Base-by-base conservation (phyloP, 2,329 filamentous ascomycete genomes). In the Periconia macrospinosa region DNA sequence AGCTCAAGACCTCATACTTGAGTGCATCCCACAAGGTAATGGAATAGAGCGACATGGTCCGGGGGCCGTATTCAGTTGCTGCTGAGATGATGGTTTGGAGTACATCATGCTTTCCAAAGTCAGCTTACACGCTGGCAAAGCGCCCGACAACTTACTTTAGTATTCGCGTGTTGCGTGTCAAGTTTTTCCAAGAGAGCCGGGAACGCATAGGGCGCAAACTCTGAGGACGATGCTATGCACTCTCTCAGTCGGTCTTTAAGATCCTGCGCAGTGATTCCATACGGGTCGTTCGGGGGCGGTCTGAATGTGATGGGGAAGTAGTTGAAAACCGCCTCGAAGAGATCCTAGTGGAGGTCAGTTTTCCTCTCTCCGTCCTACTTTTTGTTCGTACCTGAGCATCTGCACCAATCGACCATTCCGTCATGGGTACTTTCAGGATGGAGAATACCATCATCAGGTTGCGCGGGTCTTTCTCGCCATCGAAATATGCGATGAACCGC, bases 291-390 rank as follows among this genome's bases (percentile, higher is more conserved):
- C 11, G 85, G 86, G 1, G 86, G 86, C 11, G 86, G 86, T 62
- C 84, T 81, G 71, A 89, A 89, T 0, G 86, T 88, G 60, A 89
- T 88, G 0, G 86, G 86, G 65, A 89, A 89, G 69, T 89, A 89
- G 62, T 87, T 88, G 71, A 88, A 89, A 17, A 87, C 85, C 3
- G 85, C 80, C 59, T 89, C 86, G 65, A 89, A 89, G 43, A 88
- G 76, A 30, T 81, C 78, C 65, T 74, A 54, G 9, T 30, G 3
- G 7, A 7, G 30, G 49, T 64, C 18, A 61, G 55, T 41, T 19
- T 49, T 18, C 37, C 14, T 2, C 1, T 2, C 45, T 14, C 19
- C 5, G 27, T 30, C n/a, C 11, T 14, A 30, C 41, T n/a, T 43
- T 10, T 10, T n/a, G 1, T 9, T 14, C 58, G 42, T 73, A 83